phyloP scores from a whole-genome alignment of 1,139 yeast species.

The Arxiozyma slooffiae region DNA sequence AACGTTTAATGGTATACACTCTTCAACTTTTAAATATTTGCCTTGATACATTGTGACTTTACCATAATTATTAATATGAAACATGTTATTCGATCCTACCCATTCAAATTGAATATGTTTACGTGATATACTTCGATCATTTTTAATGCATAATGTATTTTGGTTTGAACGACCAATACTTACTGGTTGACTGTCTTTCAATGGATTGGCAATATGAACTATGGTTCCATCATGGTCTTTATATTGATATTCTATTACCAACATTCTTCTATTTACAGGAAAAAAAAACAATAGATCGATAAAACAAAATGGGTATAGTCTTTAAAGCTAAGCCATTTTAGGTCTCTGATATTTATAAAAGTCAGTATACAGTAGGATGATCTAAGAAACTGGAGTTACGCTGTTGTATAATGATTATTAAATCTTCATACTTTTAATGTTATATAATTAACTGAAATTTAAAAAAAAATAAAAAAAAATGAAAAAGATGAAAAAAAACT shows the following conservation, averaged over 20 bases:
- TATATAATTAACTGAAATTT: no score
- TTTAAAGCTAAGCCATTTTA: no score
- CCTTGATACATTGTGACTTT: slow-evolving; percentile 20
- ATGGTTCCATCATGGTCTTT: slow-evolving; percentile 13
- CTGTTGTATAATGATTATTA: no score
- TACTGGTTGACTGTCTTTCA: slow-evolving; percentile 11
- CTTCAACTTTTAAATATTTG: slow-evolving; percentile 14
- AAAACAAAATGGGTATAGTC: no score
- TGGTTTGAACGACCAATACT: slow-evolving; percentile 28
- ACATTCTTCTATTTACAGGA: slow-evolving; percentile 15
- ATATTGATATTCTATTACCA: slow-evolving; percentile 22
- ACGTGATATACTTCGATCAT: slow-evolving; percentile 29
- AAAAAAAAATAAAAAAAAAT: no score
- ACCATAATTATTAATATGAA: slow-evolving; percentile 16
- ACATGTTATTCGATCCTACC: slow-evolving; percentile 5
- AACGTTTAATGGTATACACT: slow-evolving; percentile 8
- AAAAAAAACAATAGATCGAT: no score
- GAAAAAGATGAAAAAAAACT: no score
- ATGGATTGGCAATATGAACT: slow-evolving; percentile 14
- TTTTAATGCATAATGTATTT: slow-evolving; percentile 20
- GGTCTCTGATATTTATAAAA: no score
- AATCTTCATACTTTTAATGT: no score
- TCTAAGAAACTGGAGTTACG: no score
- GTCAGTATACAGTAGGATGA: no score
- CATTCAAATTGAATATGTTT: slow-evolving; percentile 20